Conservation (phyloP, 176 grass and related monocot genomes). For the Bonia amplexicaulis region DNA sequence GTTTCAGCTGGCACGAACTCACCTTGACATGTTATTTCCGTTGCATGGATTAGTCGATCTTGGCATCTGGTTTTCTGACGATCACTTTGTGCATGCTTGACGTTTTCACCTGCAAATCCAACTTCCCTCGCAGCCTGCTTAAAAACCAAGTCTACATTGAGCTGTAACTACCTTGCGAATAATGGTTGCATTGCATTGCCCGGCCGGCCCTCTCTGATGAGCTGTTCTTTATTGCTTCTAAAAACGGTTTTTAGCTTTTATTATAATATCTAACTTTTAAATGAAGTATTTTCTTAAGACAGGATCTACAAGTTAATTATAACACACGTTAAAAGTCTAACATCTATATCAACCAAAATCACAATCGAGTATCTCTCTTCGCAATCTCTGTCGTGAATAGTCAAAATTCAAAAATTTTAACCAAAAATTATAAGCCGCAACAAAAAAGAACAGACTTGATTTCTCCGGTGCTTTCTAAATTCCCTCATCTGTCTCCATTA, state of each 20-base stretch:
- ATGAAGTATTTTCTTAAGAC: no score
- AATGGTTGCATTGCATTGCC: background rate
- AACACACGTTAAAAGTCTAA: no score
- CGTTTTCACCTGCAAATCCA: background rate
- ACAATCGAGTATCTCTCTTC: no score
- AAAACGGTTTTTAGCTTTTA: no score
- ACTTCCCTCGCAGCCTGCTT: background rate
- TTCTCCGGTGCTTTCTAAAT: background rate
- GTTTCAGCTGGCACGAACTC: background rate
- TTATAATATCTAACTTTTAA: no score
- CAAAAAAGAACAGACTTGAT: no score
- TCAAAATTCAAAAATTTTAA: no score
- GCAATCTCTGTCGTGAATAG: no score
- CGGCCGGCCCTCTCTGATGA: background rate
- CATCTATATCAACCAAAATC: no score
- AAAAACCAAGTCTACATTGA: background rate
- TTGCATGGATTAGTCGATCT: background rate
- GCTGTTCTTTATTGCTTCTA: no score
- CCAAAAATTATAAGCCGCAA: no score
- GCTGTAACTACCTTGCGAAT: background rate
- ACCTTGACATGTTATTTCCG: background rate
- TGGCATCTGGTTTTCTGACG: background rate
- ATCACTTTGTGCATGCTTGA: background rate
- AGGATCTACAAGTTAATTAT: no score
- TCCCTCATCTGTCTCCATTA: background rate